These are phyloP conservation scores for Trypanosoma boissoni DNA, from an alignment of 208 protist genomes.

Conservation along the genomic window DNA sequence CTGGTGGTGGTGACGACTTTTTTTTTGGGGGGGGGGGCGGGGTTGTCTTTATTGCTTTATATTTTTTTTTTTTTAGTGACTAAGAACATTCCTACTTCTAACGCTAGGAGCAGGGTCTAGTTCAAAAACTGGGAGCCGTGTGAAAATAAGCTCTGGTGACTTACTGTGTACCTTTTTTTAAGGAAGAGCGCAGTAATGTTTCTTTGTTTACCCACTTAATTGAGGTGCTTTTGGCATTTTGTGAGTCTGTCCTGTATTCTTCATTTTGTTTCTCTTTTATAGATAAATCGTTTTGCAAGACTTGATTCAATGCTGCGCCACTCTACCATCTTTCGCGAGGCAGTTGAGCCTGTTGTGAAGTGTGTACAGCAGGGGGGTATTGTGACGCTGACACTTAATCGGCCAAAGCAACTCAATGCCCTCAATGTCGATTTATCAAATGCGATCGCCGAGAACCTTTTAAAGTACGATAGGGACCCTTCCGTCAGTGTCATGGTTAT, in stretches of 20 bases:
- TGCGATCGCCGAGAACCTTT: constrained; percentile 60
- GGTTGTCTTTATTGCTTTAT: too few species aligned
- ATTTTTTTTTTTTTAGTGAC: too few species aligned
- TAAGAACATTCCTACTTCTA: too few species aligned
- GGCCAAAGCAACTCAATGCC: constrained; percentile 93
- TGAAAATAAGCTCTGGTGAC: too few species aligned
- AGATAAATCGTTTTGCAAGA: constrained; percentile 10
- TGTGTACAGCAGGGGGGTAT: constrained; percentile 54
- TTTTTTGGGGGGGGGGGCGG: too few species aligned
- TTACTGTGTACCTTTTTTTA: too few species aligned
- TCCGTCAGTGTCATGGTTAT: constrained; percentile 87
- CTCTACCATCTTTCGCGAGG: constrained; percentile 33
- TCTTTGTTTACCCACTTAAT: too few species aligned
- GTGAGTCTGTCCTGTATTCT: constrained; percentile 3
- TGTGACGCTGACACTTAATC: constrained; percentile 89
- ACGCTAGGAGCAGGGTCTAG: too few species aligned
- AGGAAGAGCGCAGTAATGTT: too few species aligned
- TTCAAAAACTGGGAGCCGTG: too few species aligned
- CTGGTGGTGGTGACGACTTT: too few species aligned
- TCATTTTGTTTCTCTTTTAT: not conserved
- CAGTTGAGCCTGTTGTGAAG: constrained; percentile 54
- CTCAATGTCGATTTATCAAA: constrained; percentile 83
- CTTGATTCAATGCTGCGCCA: constrained; percentile 65
- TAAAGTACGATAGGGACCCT: constrained; percentile 82
- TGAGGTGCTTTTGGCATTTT: constrained; percentile 18